A percentile compares a stretch with the other conserved stretches of the same genome.
These are phyloP conservation scores for Myxozyma udenii DNA, from an alignment of 805 yeast genomes.

Conservation along the genomic window DNA sequence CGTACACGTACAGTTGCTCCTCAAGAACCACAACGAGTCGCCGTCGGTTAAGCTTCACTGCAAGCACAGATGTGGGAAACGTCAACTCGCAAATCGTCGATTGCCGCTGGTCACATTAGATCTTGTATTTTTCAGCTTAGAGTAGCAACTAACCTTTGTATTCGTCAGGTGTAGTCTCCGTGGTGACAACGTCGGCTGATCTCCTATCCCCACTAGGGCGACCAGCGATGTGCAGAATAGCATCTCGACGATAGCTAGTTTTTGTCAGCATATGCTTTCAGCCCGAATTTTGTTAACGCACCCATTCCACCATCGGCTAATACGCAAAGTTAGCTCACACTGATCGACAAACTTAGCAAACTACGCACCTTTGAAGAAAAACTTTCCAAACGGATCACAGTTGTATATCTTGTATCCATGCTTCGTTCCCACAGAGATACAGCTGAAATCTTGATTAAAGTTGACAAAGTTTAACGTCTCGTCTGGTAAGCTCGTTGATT, in stretches of 20 bases:
- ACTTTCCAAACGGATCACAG: constrained; percentile 82
- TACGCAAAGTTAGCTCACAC: background rate
- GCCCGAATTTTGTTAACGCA: constrained; percentile 4
- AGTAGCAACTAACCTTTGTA: constrained; percentile 50
- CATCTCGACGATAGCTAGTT: constrained; percentile 67
- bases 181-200: constrained; percentile 61
- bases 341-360: background rate
- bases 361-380: constrained; percentile 49
- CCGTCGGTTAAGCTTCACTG: constrained; percentile 75
- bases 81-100: constrained; percentile 80
- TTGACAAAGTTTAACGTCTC: constrained; percentile 49
- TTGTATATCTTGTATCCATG: constrained; percentile 71
- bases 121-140: too few relatives aligned
- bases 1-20: constrained; percentile 84
- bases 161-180: constrained; percentile 78
- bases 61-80: constrained; percentile 71
- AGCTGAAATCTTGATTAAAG: constrained; percentile 84
- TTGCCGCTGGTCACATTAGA: constrained; percentile 47
- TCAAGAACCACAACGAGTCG: constrained; percentile 72
- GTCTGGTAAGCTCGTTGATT: too few relatives aligned
- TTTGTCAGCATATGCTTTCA: background rate
- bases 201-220: constrained; percentile 78
- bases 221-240: constrained; percentile 81
- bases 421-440: constrained; percentile 71
- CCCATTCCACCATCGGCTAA: constrained; percentile 43